Evolutionary conservation across 495 filamentous ascomycete species (phyloP).

Genomic region (Hypoxylon trugodes): DNA sequence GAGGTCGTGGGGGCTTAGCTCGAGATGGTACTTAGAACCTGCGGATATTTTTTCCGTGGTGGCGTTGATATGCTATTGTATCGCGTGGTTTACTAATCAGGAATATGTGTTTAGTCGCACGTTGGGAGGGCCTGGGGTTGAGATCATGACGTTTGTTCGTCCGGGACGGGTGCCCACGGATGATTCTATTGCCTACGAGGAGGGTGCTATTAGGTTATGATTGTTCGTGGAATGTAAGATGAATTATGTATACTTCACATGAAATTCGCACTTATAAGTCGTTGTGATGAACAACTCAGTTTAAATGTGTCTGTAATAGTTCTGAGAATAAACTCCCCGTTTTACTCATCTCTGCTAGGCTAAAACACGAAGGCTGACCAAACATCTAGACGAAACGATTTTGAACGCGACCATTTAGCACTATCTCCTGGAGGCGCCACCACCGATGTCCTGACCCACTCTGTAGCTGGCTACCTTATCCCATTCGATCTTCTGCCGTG

Average conservation of each 20-base stretch:
- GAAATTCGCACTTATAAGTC: no score
- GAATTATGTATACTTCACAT: no score
- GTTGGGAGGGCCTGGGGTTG: conserved; percentile 20
- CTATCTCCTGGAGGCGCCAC: conserved; percentile 59
- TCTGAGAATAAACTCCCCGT: background rate
- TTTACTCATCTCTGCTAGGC: background rate
- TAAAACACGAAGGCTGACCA: conserved; percentile 2
- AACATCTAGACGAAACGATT: conserved; percentile 6
- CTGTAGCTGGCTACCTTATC: conserved; percentile 97
- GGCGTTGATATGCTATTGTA: conserved; percentile 5
- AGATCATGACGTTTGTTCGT: conserved; percentile 7
- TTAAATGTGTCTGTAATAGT: background rate
- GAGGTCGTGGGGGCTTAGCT: background rate
- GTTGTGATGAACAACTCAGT: no score
- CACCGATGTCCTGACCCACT: conserved; percentile 77
- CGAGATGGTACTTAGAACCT: background rate
- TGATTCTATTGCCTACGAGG: conserved; percentile 6
- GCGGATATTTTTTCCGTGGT: background rate
- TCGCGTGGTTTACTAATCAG: background rate
- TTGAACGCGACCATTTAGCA: background rate
- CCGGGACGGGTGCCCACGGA: background rate
- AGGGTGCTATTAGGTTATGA: conserved; percentile 9
- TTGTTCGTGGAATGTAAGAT: background rate
- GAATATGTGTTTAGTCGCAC: conserved; percentile 16
- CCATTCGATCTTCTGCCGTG: conserved; percentile 99